phyloP scores from a whole-genome alignment of 768 basidiomycete species.

The Boletus huronensis region DNA sequence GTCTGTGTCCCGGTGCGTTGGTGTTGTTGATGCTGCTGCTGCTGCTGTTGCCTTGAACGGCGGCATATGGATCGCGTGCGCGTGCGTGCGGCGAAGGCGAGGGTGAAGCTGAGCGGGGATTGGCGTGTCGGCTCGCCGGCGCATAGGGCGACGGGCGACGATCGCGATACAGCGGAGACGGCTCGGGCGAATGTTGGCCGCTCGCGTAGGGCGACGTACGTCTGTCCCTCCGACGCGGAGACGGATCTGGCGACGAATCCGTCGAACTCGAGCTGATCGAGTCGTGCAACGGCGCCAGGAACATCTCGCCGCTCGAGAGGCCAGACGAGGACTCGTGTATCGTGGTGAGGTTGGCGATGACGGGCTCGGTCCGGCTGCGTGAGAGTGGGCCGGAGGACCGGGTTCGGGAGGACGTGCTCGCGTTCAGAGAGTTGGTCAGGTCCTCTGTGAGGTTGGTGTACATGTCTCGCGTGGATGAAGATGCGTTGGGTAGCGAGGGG shows the following conservation, averaged over 20 bases:
- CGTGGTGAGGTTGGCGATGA: conserved; percentile 24
- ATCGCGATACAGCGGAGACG: conserved; percentile 28
- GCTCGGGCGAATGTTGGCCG: conserved; percentile 21
- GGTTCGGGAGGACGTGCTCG: conserved; percentile 16
- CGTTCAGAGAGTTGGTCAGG: conserved; percentile 17
- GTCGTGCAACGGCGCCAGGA: conserved; percentile 22
- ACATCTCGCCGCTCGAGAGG: conserved; percentile 26
- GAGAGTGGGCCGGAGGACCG: conserved; percentile 15
- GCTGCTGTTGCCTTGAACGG: neutral
- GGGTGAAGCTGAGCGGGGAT: neutral
- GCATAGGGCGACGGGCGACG: conserved; percentile 23
- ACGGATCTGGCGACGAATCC: conserved; percentile 27
- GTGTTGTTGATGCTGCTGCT: neutral
- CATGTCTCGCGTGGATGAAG: conserved; percentile 20
- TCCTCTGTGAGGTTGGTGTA: conserved; percentile 29
- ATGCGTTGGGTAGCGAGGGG: conserved; percentile 23
- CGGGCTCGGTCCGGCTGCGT: conserved; percentile 31
- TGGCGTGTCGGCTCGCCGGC: neutral
- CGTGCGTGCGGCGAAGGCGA: conserved; percentile 17
- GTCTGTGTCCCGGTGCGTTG: conserved; percentile 2
- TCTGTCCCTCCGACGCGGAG: conserved; percentile 26
- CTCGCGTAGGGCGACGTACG: conserved; percentile 21
- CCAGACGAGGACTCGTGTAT: conserved; percentile 22
- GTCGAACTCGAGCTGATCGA: conserved; percentile 8
- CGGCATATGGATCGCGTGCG: conserved; percentile 9